phyloP scores from a whole-genome alignment of 1,284 basidiomycete species.

The Puccinia brachypodii region DNA sequence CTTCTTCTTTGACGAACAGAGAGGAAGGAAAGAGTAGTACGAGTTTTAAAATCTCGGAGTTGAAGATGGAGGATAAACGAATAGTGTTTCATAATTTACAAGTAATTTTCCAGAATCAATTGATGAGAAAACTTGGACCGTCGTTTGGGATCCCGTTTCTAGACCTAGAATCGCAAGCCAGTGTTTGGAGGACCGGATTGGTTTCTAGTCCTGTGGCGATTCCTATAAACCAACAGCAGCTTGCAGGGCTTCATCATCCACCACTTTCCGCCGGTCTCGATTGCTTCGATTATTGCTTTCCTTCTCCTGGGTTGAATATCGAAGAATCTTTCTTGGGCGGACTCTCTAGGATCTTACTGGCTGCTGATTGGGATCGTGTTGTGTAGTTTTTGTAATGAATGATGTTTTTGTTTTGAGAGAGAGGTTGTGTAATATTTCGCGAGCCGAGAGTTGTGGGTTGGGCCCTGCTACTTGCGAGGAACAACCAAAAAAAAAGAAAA shows the following conservation, averaged over 20 bases:
- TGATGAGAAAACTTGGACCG: conserved; percentile 51
- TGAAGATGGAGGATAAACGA: background rate
- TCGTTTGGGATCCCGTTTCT: conserved; percentile 53
- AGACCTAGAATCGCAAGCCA: conserved; percentile 53
- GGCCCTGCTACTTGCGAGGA: no score
- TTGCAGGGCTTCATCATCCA: no score
- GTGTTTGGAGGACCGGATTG: conserved; percentile 53
- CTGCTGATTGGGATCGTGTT: background rate
- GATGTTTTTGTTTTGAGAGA: no score
- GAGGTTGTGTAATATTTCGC: no score
- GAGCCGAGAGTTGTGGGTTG: no score
- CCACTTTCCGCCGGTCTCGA: conserved; percentile 37
- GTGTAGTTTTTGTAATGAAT: conserved; percentile 1
- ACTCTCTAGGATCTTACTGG: conserved; percentile 46
- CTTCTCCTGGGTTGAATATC: conserved; percentile 52
- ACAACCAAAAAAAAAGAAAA: background rate
- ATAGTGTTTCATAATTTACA: conserved; percentile 54
- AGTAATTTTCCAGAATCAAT: conserved; percentile 53
- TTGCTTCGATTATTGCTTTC: conserved; percentile 54
- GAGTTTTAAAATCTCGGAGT: background rate
- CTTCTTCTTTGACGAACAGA: background rate
- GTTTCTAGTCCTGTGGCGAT: conserved; percentile 28
- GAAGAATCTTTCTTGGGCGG: conserved; percentile 54
- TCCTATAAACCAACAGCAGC: background rate
- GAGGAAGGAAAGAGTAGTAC: background rate